These are phyloP conservation scores for Penicillium polonicum DNA, from an alignment of 2,329 filamentous ascomycete genomes.

Conservation along the genomic window DNA sequence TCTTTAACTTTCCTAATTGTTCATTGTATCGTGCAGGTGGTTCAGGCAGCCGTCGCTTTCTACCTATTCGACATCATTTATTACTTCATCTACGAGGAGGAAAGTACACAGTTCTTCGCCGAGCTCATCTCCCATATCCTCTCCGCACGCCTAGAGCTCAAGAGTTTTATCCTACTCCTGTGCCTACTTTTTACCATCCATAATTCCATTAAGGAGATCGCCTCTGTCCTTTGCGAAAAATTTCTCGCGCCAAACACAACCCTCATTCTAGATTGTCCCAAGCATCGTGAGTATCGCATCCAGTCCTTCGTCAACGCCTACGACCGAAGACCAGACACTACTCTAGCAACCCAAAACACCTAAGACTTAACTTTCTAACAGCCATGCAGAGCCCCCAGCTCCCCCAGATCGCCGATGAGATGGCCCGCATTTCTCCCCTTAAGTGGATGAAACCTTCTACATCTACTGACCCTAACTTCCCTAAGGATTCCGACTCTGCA, in stretches of 20 bases:
- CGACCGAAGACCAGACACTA: not conserved
- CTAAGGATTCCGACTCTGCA: not conserved
- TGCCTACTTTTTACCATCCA: not conserved
- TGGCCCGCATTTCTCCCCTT: not conserved
- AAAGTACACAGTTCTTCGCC: not conserved
- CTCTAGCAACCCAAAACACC: not conserved
- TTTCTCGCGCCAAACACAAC: not conserved
- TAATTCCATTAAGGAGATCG: not conserved
- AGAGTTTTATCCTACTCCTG: not conserved
- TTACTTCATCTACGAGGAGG: not conserved
- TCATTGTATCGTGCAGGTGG: not conserved
- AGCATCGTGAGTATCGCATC: conserved; percentile 1
- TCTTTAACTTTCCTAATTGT: not conserved
- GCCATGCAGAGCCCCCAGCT: conserved; percentile 1
- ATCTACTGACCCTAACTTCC: not conserved
- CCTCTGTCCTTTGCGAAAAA: not conserved
- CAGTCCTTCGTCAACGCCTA: not conserved
- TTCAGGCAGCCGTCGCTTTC: not conserved
- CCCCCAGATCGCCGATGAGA: not conserved
- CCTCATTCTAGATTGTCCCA: not conserved
- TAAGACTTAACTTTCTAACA: not conserved
- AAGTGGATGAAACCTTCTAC: not conserved
- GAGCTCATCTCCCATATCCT: not conserved
- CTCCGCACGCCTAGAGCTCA: not conserved
- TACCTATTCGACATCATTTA: not conserved